Base-by-base conservation (phyloP, 257 asterid genomes). In the Paraleonurus japonicus region DNA sequence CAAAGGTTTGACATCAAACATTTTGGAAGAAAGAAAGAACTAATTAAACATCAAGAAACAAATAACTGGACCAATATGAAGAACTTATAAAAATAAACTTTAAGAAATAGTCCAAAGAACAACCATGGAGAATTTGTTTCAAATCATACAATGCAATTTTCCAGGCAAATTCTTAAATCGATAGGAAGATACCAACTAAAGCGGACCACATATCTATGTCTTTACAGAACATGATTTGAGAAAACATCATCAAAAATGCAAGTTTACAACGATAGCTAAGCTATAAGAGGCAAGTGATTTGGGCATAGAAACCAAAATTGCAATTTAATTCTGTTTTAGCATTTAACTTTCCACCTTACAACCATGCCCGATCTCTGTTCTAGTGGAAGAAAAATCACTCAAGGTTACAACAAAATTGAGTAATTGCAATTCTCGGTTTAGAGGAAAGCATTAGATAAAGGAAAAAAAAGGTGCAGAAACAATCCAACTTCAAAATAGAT, bases 361-460 rank as follows among this genome's bases (percentile, higher is more conserved):
- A 65, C 65, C 53, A 76, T 11, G 61, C n/a, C 63, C 43, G 17
- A 67, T 69, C 72, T 53, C 39, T 58, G 32, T 20, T 15, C 47
- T 7, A 9, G 41, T 13, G 48, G 58, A 23, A 51, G 45, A 59
- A 60, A 62, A 24, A 53, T 19, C 5, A 9, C 1, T 24, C 4
- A 41, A 47, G 39, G 54, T 61, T 57, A 54, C 55, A 63, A 67
- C 27, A 60, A 61, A 12, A 59, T 13, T n/a, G 8, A 63, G 41
- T 4, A 2, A 27, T 47, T 62, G 60, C 50, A 48, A 13, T 60
- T 60, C 35, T 35, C 3, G 8, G 54, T 22, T 47, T 7, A 19
- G 19, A 2, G 13, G 1, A 32, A 62, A 53, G 53, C 67, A 24
- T 45, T 57, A 23, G 62, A 26, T 3, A 58, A 24, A 26, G 24